Evolutionary conservation across 2,329 filamentous ascomycete genomes (phyloP).

Genomic region (Hypoxylon sp.): DNA sequence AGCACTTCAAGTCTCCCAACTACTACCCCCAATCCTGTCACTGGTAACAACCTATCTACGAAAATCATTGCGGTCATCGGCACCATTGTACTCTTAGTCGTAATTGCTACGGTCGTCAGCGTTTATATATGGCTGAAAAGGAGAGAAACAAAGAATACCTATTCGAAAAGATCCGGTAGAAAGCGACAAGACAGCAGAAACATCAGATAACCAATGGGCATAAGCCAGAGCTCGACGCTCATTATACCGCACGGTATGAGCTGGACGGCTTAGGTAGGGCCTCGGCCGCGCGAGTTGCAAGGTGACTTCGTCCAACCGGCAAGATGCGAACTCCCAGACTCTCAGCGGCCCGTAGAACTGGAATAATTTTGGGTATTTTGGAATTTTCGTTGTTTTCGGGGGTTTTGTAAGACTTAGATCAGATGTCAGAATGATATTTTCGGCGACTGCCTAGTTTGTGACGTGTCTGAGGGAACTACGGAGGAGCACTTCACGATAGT

Average conservation of each 20-base stretch:
- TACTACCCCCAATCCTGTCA: neutral
- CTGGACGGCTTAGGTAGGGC: neutral
- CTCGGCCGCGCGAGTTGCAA: conserved; percentile 1
- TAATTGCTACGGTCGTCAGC: neutral
- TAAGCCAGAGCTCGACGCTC: conserved; percentile 21
- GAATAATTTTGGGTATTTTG: neutral
- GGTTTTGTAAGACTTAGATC: too few species aligned
- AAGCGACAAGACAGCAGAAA: neutral
- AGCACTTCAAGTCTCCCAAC: neutral
- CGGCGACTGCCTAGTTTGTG: too few species aligned
- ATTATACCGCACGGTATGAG: conserved; percentile 5
- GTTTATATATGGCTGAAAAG: conserved; percentile 3
- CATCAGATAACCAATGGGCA: conserved; percentile 10
- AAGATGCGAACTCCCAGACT: conserved; percentile 3
- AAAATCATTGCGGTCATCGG: conserved; percentile 13
- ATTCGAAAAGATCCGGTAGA: neutral
- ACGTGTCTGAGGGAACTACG: too few species aligned
- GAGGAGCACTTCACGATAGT: too few species aligned
- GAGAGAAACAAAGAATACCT: neutral
- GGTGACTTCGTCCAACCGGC: neutral
- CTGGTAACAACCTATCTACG: neutral
- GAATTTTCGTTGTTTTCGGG: neutral
- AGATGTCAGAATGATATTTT: too few species aligned
- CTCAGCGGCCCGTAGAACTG: neutral
- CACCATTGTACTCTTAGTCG: neutral